These are phyloP conservation scores for Fraxinus platypoda DNA, from an alignment of 305 asterid genomes.

Conservation along the genomic window DNA sequence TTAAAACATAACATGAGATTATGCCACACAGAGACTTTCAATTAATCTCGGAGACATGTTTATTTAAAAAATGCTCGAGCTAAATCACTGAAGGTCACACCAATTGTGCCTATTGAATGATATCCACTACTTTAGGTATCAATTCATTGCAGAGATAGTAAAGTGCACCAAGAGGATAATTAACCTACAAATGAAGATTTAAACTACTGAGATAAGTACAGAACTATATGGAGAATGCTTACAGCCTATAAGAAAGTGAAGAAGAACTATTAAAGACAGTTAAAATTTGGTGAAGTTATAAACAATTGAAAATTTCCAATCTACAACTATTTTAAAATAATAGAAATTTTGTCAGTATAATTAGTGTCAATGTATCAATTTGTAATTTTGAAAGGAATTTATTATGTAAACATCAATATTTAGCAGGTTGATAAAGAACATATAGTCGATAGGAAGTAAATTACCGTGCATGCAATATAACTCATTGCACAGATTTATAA, in stretches of 20 bases:
- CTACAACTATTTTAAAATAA: too few relatives aligned
- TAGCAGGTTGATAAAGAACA: not conserved
- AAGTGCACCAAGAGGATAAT: conserved; percentile 65
- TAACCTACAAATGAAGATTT: conserved; percentile 46
- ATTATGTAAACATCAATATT: not conserved
- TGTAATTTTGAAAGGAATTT: not conserved
- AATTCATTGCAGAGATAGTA: conserved; percentile 66
- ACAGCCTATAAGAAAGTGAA: not conserved
- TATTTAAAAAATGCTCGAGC: conserved; percentile 57
- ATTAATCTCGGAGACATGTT: too few relatives aligned
- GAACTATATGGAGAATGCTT: not conserved
- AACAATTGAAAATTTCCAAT: not conserved
- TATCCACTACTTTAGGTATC: conserved; percentile 69
- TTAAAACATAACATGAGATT: not conserved
- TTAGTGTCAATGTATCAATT: not conserved
- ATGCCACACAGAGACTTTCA: too few relatives aligned
- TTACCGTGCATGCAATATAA: not conserved
- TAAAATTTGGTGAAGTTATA: not conserved
- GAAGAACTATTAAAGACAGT: not conserved
- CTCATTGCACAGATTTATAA: not conserved
- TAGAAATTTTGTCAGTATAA: not conserved
- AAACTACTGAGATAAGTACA: not conserved
- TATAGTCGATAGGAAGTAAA: not conserved
- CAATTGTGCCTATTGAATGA: conserved; percentile 46
- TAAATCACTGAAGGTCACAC: conserved; percentile 59